Evolutionary conservation across 2,329 filamentous ascomycete genomes (phyloP), one percentile per base, ranked within the genome.

Genomic region (Dactylellina leptospora): DNA sequence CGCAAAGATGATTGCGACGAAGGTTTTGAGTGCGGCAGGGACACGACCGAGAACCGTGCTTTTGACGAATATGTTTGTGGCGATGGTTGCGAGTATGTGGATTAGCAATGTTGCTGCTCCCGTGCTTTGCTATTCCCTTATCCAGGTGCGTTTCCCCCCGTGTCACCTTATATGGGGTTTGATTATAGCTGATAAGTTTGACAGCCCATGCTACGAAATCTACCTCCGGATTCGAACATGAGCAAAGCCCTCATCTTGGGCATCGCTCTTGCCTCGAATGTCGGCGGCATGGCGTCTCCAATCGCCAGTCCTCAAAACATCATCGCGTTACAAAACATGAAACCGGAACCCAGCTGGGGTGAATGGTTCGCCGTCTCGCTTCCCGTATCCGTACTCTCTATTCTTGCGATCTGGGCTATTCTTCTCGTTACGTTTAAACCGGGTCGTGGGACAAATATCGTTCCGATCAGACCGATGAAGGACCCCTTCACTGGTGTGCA

Each of bases 301-400:
- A 99, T 99, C 76, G 95, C 96, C 4, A 97, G 92, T 2, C 95
- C 96, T 0, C 95, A 99, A 79, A 99, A 99, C 78, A 91, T 99
- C 53, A 95, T 99, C 66, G 95, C 96, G 0, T 85, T 99, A 70
- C 90, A 96, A 77, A 96, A 97, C 81, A 99, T 99, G 95, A 83
- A 88, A 63, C 93, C 93, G 0, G 86, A 89, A 66, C 93, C 95
- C 6, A 92, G 91, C 11, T 99, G 95, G 95, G 89, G 91, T 18
- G 87, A 91, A 70, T 99, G 95, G 95, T 97, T 99, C 83, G 97
- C 97, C 81, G 87, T 99, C 76, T 88, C 92, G 23, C 87, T 99
- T 20, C 95, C 95, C 0, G 92, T 99, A 16, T 96, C 95, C 78
- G 87, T 96, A 75, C 86, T 97, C 61, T 95, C 90, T 0, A 90